These are phyloP conservation scores for Coemansia sp. DNA, from an alignment of 192 early-diverging fungal genomes.

Conservation along the genomic window DNA sequence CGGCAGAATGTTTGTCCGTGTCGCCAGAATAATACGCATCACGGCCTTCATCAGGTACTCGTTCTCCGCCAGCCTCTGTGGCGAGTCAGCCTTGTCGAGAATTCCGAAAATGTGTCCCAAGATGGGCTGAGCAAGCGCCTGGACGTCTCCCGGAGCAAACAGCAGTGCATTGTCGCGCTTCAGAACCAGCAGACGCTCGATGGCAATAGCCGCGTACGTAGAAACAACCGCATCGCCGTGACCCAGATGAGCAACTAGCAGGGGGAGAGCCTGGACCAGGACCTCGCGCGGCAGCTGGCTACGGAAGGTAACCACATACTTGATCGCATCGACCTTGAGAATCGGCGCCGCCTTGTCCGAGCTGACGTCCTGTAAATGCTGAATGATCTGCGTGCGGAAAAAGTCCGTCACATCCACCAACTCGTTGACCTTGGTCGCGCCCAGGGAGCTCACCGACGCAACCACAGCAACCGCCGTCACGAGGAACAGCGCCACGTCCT, in stretches of 20 bases:
- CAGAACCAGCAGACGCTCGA: conserved; percentile 88
- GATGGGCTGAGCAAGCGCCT: conserved; percentile 62
- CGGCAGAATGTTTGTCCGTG: conserved; percentile 68
- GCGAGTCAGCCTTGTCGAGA: conserved; percentile 72
- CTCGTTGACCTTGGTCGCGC: conserved; percentile 81
- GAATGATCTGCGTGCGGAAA: conserved; percentile 76
- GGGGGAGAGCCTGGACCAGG: conserved; percentile 69
- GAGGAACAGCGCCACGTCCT: conserved; percentile 93
- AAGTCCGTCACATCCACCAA: conserved; percentile 80
- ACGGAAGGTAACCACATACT: conserved; percentile 91
- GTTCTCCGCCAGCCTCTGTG: conserved; percentile 94
- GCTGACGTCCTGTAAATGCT: conserved; percentile 72
- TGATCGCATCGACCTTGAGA: conserved; percentile 92
- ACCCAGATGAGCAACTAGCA: conserved; percentile 75
- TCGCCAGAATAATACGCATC: conserved; percentile 81
- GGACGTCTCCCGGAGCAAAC: conserved; percentile 69
- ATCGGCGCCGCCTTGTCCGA: conserved; percentile 72
- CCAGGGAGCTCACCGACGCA: conserved; percentile 70
- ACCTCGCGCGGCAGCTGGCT: conserved; percentile 86
- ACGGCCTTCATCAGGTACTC: conserved; percentile 92
- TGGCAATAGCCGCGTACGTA: conserved; percentile 87
- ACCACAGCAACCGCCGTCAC: conserved; percentile 84
- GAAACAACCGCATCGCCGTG: conserved; percentile 79
- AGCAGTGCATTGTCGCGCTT: conserved; percentile 54
- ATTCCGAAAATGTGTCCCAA: conserved; percentile 71